Percentiles rank a stretch among this genome's conserved stretches.
phyloP scores from a whole-genome alignment of 192 early-diverging fungal species.

The Backusella mclennaniae region DNA sequence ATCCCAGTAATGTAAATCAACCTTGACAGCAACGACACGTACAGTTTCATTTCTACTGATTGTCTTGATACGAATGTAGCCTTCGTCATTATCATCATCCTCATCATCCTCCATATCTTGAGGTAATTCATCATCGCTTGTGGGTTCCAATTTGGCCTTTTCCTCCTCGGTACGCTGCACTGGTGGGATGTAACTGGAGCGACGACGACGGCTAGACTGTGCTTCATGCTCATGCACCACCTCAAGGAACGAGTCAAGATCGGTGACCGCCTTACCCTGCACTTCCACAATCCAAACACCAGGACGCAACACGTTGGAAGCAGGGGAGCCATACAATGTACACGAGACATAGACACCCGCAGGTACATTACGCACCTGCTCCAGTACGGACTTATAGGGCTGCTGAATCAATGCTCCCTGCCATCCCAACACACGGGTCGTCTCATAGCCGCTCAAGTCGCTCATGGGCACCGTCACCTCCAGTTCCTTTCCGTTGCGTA shows the following conservation, averaged over 20 bases:
- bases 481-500: conserved; percentile 73
- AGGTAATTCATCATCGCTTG: conserved; percentile 16
- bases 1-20: conserved; percentile 78
- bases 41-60: conserved; percentile 53
- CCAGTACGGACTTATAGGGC: conserved; percentile 66
- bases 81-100: conserved; percentile 51
- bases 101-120: conserved; percentile 29
- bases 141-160: neutral
- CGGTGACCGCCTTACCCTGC: conserved; percentile 54
- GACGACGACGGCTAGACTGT: conserved; percentile 38
- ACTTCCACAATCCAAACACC: conserved; percentile 80
- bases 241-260: conserved; percentile 62
- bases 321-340: conserved; percentile 63
- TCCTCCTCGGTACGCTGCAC: conserved; percentile 19
- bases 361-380: conserved; percentile 63
- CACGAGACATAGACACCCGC: conserved; percentile 62
- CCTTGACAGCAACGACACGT: conserved; percentile 66
- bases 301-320: conserved; percentile 52
- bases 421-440: conserved; percentile 75
- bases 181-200: conserved; percentile 39
- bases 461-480: conserved; percentile 66
- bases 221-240: conserved; percentile 50
- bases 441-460: conserved; percentile 52
- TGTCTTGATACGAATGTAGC: conserved; percentile 59
- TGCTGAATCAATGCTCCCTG: conserved; percentile 78